phyloP scores from a whole-genome alignment of 2,329 filamentous ascomycete genomes.

The Beauveria sp. region DNA sequence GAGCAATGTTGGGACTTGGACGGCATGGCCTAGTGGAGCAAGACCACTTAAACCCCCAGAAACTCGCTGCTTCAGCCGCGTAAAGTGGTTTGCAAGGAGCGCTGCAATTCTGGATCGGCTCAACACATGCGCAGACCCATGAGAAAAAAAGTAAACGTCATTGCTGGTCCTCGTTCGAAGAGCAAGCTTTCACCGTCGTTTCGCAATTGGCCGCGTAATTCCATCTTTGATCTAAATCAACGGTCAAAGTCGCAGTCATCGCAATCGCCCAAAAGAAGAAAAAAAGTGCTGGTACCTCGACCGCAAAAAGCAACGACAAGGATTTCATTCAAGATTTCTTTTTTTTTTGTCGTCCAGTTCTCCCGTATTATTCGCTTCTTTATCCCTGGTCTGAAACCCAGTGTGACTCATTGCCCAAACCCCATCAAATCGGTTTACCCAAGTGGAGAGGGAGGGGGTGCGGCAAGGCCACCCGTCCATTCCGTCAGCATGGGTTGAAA shows the following conservation, averaged over 20 bases:
- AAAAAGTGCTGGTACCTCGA: no score
- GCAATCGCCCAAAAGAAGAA: not conserved
- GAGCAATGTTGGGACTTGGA: not conserved
- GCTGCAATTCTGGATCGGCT: not conserved
- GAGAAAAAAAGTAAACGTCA: not conserved
- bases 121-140: not conserved
- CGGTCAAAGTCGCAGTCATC: not conserved
- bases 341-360: not conserved
- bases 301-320: not conserved
- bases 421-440: slow-evolving; percentile 3
- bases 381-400: slow-evolving; percentile 4
- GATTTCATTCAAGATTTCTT: not conserved
- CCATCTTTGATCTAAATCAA: not conserved
- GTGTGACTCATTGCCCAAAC: slow-evolving; percentile 9
- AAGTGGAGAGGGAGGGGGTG: not conserved
- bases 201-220: not conserved
- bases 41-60: slow-evolving; percentile 8
- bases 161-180: not conserved
- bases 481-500: not conserved
- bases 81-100: slow-evolving; percentile 10
- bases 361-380: not conserved
- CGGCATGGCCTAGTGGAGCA: not conserved
- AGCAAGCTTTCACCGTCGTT: not conserved
- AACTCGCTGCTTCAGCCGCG: slow-evolving; percentile 5
- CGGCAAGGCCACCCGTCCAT: not conserved